phyloP scores from a whole-genome alignment of 2,329 filamentous ascomycete species.

The Sporothrix humicola region DNA sequence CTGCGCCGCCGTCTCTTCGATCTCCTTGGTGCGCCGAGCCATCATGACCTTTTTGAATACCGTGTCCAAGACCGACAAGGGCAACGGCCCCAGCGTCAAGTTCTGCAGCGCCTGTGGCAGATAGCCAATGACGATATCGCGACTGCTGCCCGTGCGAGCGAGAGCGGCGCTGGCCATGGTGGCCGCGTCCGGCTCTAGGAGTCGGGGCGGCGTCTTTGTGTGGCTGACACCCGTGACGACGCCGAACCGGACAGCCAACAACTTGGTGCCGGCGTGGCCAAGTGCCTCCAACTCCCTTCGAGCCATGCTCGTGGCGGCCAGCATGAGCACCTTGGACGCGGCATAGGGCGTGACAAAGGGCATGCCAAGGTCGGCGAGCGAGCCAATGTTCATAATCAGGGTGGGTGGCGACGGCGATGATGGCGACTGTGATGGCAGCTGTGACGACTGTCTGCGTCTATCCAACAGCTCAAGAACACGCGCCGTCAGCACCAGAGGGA shows the following conservation, averaged over 20 bases:
- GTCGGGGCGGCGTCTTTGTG: conserved; percentile 27
- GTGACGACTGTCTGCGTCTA: not conserved
- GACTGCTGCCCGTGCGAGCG: conserved; percentile 39
- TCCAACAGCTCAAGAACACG: conserved; percentile 53
- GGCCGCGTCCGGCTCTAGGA: conserved; percentile 37
- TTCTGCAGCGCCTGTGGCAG: conserved; percentile 37
- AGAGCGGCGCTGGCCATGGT: conserved; percentile 39
- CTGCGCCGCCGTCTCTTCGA: not conserved
- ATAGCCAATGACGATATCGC: conserved; percentile 36
- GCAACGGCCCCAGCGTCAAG: conserved; percentile 30
- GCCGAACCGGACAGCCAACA: conserved; percentile 39
- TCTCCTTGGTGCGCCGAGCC: not conserved
- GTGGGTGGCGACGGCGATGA: conserved; percentile 42
- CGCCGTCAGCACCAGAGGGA: conserved; percentile 56
- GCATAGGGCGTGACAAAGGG: conserved; percentile 51
- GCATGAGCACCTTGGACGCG: conserved; percentile 42
- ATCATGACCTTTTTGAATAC: conserved; percentile 27
- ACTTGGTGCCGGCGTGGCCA: conserved; percentile 34
- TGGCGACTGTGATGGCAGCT: not conserved
- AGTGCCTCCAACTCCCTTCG: conserved; percentile 37
- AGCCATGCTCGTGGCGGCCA: conserved; percentile 34
- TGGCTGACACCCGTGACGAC: conserved; percentile 38
- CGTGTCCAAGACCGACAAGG: conserved; percentile 3
- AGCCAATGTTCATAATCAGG: conserved; percentile 59
- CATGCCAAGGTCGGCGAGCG: conserved; percentile 51